Evolutionary conservation across 2,329 filamentous ascomycete genomes (phyloP), one percentile per base, ranked within the genome.

Genomic region (Basipetospora chlamydospora): DNA sequence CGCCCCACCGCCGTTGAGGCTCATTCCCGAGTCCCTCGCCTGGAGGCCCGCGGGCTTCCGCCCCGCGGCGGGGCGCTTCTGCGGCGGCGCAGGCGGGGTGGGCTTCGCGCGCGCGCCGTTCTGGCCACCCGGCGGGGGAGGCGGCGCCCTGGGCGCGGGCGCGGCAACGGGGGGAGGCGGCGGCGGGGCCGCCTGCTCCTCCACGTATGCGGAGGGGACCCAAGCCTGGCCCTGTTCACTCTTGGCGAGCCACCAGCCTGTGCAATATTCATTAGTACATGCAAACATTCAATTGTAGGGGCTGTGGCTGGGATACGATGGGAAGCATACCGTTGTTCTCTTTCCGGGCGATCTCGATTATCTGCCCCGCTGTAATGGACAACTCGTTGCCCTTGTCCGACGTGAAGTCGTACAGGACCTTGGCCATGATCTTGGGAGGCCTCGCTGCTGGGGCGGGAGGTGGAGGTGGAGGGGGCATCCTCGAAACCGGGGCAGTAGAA

Each of bases 161-260:
- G 74, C 70, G 6, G n/a, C n/a, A n/a, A n/a, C n/a, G n/a, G n/a
- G n/a, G n/a, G n/a, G 66, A 60, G 77, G 69, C 26, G 16, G 25
- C n/a, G 28, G 35, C 17, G 74, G 71, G 3, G 73, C 68, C 4
- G 73, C 70, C 52, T 81, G 71, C 58, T 95, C 87, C 58, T 96
- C 81, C 7, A 98, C 79, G 50, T 98, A 98, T 15, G 88, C 85
- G 15, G 87, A 82, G 0, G 90, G 90, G 3, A 90, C 76, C 90
- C 90, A 98, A 35, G 86, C 90, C 57, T 90, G 84, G n/a, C 73
- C 73, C 4, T 47, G 47, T 5, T 46, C 59, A 43, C 79, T 82
- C 63, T 85, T 88, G 43, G 80, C 90, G 32, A 96, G 67, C 88
- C 88, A 96, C 90, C 90, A 98, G 37, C 90, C 88, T 94, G 16